Evolutionary conservation across 352 stramenopile species (phyloP).

Genomic region (Globisporangium irregulare): DNA sequence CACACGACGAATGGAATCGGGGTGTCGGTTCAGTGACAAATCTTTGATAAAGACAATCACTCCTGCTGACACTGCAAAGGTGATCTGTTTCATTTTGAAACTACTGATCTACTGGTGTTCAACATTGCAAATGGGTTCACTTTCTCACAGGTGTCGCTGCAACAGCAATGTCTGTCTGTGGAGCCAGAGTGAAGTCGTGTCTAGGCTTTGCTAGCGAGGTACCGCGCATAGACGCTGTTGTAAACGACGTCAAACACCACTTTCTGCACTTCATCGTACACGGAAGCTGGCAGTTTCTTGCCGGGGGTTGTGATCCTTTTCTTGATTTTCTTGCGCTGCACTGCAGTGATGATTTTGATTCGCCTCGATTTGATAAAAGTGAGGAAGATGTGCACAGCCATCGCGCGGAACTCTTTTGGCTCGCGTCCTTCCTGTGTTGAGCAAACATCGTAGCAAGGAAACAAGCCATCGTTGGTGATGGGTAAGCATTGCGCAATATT

Average conservation of each 20-base stretch:
- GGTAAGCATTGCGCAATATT: background rate
- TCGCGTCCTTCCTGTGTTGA: slow-evolving; percentile 20
- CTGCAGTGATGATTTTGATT: slow-evolving; percentile 59
- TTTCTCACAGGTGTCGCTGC: background rate
- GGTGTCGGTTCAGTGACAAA: slow-evolving; percentile 7
- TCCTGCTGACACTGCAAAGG: background rate
- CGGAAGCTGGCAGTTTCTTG: slow-evolving; percentile 34
- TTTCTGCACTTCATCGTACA: slow-evolving; percentile 57
- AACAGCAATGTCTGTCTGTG: background rate
- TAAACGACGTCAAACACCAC: slow-evolving; percentile 65
- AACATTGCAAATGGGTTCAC: background rate
- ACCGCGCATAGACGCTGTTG: slow-evolving; percentile 49
- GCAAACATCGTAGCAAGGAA: background rate
- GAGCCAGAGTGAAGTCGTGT: background rate
- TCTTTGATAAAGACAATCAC: background rate
- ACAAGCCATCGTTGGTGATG: background rate
- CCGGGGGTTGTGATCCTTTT: slow-evolving; percentile 57
- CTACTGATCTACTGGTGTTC: background rate
- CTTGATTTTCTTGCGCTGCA: slow-evolving; percentile 68
- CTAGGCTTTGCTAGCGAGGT: slow-evolving; percentile 13
- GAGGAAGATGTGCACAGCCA: slow-evolving; percentile 48
- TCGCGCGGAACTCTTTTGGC: slow-evolving; percentile 37
- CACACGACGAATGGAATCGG: background rate
- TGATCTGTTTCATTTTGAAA: background rate
- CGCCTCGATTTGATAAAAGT: slow-evolving; percentile 60